A percentile compares a stretch with the other conserved stretches of the same genome.
Conservation (phyloP, 1,139 yeast genomes). For the Suhomyces kunorum region DNA sequence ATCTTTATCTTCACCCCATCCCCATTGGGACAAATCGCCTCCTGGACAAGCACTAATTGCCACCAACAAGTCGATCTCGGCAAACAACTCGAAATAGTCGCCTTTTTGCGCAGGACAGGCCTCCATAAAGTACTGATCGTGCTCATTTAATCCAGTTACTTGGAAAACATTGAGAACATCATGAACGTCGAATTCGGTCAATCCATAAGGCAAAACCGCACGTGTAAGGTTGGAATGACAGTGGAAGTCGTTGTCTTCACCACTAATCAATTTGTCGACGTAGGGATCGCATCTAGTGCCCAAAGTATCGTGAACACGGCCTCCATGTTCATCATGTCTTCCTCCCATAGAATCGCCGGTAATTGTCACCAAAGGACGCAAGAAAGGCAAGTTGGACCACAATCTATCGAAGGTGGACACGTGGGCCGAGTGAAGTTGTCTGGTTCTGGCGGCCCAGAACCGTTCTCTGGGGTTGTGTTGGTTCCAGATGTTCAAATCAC, state of each 20-base stretch:
- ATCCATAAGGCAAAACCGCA: conserved; percentile 58
- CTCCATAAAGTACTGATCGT: conserved; percentile 71
- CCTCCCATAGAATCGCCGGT: conserved; percentile 58
- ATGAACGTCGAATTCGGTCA: conserved; percentile 66
- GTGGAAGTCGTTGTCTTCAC: conserved; percentile 65
- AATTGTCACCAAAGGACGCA: conserved; percentile 64
- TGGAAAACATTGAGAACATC: conserved; percentile 71
- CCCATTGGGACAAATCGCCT: conserved; percentile 69
- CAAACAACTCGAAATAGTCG: conserved; percentile 67
- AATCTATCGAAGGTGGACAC: conserved; percentile 61
- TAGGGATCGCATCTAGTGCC: conserved; percentile 74
- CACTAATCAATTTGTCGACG: conserved; percentile 62
- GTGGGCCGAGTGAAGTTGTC: conserved; percentile 68
- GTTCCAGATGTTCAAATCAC: conserved; percentile 68
- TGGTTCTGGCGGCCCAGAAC: conserved; percentile 69
- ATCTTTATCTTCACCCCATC: conserved; percentile 61
- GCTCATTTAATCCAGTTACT: conserved; percentile 64
- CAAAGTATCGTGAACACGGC: conserved; percentile 63
- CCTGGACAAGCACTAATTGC: conserved; percentile 74
- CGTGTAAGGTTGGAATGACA: conserved; percentile 66
- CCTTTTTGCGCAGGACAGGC: conserved; percentile 60
- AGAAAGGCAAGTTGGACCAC: conserved; percentile 64
- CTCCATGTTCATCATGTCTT: conserved; percentile 65
- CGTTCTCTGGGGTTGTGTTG: conserved; percentile 60
- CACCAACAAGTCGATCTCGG: conserved; percentile 63